These are phyloP conservation scores for Colletotrichum kahawae DNA, from an alignment of 2,329 filamentous ascomycete species.

Conservation along the genomic window DNA sequence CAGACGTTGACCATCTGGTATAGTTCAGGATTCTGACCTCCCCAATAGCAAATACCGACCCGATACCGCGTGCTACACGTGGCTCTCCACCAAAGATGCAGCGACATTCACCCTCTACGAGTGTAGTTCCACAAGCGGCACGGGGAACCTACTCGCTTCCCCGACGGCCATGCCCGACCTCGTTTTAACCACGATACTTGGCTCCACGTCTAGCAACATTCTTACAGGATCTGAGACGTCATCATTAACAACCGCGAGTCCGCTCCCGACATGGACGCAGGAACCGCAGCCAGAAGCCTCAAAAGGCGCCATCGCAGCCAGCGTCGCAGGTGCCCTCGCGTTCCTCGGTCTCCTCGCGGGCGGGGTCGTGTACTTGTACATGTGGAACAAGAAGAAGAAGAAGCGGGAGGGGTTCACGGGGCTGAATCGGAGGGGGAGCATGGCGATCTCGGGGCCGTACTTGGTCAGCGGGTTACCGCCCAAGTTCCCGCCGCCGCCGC, in stretches of 20 bases:
- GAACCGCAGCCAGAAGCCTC: not conserved
- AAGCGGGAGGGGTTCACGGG: not conserved
- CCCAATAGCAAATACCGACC: not conserved
- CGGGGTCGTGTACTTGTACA: not conserved
- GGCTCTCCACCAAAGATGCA: not conserved
- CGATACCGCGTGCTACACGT: not conserved
- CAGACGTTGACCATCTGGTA: rapidly evolving
- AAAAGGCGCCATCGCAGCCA: not conserved
- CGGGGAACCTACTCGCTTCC: not conserved
- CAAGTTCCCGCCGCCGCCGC: not conserved
- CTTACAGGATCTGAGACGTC: too few species aligned
- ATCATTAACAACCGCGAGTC: not conserved
- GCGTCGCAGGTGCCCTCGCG: not conserved
- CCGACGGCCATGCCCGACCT: not conserved
- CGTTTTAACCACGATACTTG: not conserved
- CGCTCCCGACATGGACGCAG: not conserved
- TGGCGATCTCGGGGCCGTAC: not conserved
- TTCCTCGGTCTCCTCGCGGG: not conserved
- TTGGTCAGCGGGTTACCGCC: not conserved
- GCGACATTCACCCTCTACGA: not conserved
- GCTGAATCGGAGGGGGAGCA: not conserved
- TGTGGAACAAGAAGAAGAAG: not conserved
- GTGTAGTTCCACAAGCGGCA: not conserved
- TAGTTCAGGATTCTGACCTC: not conserved
- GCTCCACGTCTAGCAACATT: not conserved